Conservation (phyloP, 768 basidiomycete genomes). For the Lactarius vividus region DNA sequence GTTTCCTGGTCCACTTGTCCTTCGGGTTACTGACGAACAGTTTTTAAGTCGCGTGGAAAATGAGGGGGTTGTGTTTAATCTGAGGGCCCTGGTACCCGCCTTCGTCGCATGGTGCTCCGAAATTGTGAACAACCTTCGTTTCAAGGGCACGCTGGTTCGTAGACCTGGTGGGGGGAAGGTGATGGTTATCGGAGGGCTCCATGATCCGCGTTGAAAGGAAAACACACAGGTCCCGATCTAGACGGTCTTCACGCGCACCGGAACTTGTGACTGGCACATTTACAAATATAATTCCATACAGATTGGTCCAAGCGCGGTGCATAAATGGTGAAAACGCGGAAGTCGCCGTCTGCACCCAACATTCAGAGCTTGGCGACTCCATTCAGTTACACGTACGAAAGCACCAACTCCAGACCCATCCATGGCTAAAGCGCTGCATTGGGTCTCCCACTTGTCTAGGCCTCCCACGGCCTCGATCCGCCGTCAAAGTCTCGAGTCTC, state of each 20-base stretch:
- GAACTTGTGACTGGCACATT: neutral
- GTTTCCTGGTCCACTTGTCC: neutral
- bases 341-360: constrained; percentile 15
- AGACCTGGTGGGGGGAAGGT: neutral
- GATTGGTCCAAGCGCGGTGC: constrained; percentile 11
- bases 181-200: neutral
- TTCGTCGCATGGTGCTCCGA: neutral
- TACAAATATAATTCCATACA: constrained; percentile 7
- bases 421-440: neutral
- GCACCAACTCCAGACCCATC: neutral
- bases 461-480: constrained; percentile 4
- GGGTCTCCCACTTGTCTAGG: neutral
- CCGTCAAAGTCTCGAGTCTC: neutral
- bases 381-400: neutral
- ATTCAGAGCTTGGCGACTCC: constrained; percentile 6
- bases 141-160: neutral
- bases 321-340: constrained; percentile 7
- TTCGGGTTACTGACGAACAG: neutral
- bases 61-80: neutral
- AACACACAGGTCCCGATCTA: neutral
- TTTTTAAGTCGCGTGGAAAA: neutral
- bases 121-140: neutral
- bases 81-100: neutral
- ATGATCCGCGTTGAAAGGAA: neutral
- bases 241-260: neutral